Evolutionary conservation across 2,329 filamentous ascomycete species (phyloP).

Genomic region (Colletotrichum eleusines): DNA sequence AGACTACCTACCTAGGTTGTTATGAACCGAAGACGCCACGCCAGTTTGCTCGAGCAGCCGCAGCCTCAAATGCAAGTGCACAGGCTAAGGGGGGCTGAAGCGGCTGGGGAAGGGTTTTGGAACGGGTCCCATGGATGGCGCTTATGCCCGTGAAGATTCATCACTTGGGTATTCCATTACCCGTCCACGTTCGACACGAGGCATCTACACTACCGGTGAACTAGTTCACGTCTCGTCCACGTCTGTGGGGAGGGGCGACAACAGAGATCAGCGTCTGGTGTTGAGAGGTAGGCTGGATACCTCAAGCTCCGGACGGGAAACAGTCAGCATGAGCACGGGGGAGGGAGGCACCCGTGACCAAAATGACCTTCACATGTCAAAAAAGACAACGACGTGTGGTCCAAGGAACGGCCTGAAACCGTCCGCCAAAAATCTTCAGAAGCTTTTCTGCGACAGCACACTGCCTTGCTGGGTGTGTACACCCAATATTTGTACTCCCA

Average conservation of each 20-base stretch:
- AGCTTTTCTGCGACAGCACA: constrained; percentile 19
- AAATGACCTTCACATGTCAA: constrained; percentile 38
- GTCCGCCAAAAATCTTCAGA: constrained; percentile 24
- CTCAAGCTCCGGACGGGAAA: constrained; percentile 16
- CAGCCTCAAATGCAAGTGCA: constrained; percentile 14
- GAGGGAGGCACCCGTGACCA: constrained; percentile 7
- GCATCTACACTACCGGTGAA: constrained; percentile 1
- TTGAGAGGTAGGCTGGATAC: constrained; percentile 15
- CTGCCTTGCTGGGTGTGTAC: neutral
- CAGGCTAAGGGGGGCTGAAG: constrained; percentile 20
- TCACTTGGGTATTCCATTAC: constrained; percentile 2
- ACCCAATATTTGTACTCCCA: neutral
- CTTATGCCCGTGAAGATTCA: constrained; percentile 15
- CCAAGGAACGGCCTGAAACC: constrained; percentile 33
- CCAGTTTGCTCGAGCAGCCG: constrained; percentile 16
- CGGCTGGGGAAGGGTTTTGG: constrained; percentile 24
- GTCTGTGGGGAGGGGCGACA: constrained; percentile 1
- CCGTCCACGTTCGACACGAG: constrained; percentile 31
- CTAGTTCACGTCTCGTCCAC: constrained; percentile 1
- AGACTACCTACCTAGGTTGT: constrained; percentile 14
- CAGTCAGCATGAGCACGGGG: constrained; percentile 29
- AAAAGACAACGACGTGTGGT: neutral
- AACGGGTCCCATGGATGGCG: constrained; percentile 30
- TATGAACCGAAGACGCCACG: neutral
- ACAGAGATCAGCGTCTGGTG: constrained; percentile 11